A percentile compares a stretch with the other conserved stretches of the same genome.
These are phyloP conservation scores for Aureobasidium sp. DNA, from an alignment of 2,329 filamentous ascomycete genomes.

Conservation along the genomic window DNA sequence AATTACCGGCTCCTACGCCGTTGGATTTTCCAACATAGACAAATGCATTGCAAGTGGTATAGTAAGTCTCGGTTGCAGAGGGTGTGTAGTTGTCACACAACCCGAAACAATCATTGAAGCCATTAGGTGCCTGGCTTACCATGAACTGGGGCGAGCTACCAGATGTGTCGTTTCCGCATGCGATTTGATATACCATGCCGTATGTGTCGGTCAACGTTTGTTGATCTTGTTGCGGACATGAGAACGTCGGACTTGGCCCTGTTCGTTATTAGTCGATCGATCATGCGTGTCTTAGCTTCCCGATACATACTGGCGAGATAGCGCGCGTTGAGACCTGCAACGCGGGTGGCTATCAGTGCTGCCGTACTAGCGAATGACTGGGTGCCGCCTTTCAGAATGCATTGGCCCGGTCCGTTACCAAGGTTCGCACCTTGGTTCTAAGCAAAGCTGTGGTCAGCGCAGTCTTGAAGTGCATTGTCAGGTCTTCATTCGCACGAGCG, in stretches of 20 bases:
- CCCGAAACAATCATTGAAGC: conserved; percentile 13
- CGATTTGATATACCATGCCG: conserved; percentile 7
- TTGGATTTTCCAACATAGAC: conserved; percentile 6
- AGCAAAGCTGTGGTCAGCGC: not conserved
- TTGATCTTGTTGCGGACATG: no score
- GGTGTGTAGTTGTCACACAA: not conserved
- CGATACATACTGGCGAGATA: not conserved
- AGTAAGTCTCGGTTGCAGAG: not conserved
- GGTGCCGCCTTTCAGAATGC: not conserved
- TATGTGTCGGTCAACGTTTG: no score
- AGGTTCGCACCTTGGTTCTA: not conserved
- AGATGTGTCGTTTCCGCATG: conserved; percentile 5
- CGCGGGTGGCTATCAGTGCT: not conserved
- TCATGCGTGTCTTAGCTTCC: not conserved
- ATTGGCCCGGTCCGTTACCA: not conserved
- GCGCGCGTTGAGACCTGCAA: not conserved
- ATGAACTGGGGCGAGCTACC: not conserved
- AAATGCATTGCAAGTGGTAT: conserved; percentile 8
- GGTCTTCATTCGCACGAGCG: no score
- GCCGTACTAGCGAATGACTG: not conserved
- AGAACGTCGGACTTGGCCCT: no score
- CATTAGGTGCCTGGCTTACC: not conserved
- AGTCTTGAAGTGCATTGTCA: not conserved
- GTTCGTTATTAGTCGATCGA: no score
- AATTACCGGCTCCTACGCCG: conserved; percentile 10